Conservation (phyloP, 2,329 filamentous ascomycete species). For the Nakataea oryzae region DNA sequence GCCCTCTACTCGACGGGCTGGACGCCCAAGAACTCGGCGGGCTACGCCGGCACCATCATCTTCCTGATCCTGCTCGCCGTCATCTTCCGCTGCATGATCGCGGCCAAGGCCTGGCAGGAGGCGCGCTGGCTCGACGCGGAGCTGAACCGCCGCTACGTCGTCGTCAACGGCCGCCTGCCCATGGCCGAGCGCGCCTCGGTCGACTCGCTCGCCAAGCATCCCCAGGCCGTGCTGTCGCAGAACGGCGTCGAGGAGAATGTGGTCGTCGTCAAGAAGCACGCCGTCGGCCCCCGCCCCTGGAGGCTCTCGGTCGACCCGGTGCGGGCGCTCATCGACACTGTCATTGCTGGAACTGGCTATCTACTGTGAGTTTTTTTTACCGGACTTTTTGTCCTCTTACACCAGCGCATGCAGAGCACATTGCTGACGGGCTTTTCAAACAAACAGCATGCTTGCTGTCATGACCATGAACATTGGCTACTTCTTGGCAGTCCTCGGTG, state of each 20-base stretch:
- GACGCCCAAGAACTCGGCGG: conserved; percentile 59
- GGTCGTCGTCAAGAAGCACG: conserved; percentile 54
- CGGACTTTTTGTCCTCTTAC: neutral
- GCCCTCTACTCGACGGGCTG: conserved; percentile 54
- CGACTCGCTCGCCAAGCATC: conserved; percentile 48
- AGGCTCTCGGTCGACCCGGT: conserved; percentile 70
- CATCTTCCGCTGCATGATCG: conserved; percentile 60
- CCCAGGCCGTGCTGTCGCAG: conserved; percentile 51
- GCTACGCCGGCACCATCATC: conserved; percentile 84
- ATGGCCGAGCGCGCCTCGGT: conserved; percentile 47
- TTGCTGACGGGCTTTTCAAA: neutral
- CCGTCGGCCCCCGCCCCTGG: conserved; percentile 54
- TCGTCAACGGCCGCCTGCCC: conserved; percentile 53
- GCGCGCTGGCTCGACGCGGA: conserved; percentile 59
- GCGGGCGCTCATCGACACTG: conserved; percentile 58
- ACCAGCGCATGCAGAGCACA: too few relatives aligned
- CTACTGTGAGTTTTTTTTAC: conserved; percentile 59
- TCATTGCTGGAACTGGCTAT: conserved; percentile 71
- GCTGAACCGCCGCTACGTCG: conserved; percentile 65
- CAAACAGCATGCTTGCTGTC: conserved; percentile 71
- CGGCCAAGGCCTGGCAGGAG: conserved; percentile 55
- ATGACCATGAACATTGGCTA: conserved; percentile 80
- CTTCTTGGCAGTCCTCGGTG: conserved; percentile 63
- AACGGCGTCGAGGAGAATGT: conserved; percentile 78
- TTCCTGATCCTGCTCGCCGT: conserved; percentile 73